Base-by-base conservation (phyloP, 441 rosid species). In the Mallotus japonicus region DNA sequence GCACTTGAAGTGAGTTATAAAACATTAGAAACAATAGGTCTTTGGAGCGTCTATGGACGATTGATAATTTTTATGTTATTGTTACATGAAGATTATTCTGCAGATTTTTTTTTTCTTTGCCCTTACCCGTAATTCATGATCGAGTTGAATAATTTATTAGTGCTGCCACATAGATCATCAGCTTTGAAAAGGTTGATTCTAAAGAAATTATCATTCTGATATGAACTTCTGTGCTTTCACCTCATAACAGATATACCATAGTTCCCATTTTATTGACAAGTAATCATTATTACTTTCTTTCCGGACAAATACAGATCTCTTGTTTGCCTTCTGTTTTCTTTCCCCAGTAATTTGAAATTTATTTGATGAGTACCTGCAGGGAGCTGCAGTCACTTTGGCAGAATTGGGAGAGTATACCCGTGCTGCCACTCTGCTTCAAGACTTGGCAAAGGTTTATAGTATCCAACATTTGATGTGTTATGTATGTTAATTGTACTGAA, bases 321-420 rank as follows among this genome's bases (percentile, higher is more conserved):
- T 28, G 13, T 50, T 50, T 49, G 59, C 20, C 28, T 8, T 60
- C 28, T 65, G 40, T 51, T 61, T 50, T 8, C 42, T 28, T 4
- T 37, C 56, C 57, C 32, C 13, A 50, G 47, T 16, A 13, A 20
- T 72, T 68, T 73, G 49, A 76, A 72, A 46, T 67, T 74, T 76
- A 69, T 70, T 81, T 24, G 73, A 77, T 75, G 77, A 46, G 74
- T 62, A 64, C 75, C 71, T 87, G 85, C 84, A 95, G 99, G 97
- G 97, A 54, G 91, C 97, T 77, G 94, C 96, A 59, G 96, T 92
- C 75, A 88, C 96, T 60, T 83, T 89, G 82, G 85, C 86, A 67
- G 93, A 92, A 78, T 78, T 95, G 74, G 97, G 99, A 81, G 96
- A 91, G 58, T 92, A 89, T 76, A 64, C 86, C 37, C 84, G 76